These are phyloP conservation scores for Chimonanthus praecox DNA, from an alignment of 164 flowering plant species.

Conservation along the genomic window DNA sequence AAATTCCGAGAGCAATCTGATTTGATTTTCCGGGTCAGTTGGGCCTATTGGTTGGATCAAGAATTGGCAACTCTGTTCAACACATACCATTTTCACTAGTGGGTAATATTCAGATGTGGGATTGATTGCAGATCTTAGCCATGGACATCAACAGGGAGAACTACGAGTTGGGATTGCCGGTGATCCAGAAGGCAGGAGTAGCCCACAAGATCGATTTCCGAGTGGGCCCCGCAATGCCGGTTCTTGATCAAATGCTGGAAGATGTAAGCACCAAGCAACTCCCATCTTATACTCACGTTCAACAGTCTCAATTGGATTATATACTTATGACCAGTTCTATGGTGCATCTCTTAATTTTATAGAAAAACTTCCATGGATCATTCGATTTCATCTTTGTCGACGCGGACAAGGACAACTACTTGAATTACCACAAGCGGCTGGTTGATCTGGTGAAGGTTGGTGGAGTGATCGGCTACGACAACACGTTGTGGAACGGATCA, in stretches of 20 bases:
- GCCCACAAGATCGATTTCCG: slow-evolving; percentile 96
- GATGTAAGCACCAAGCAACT: slow-evolving; percentile 43
- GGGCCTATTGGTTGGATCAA: no score
- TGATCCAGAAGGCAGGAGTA: slow-evolving; percentile 84
- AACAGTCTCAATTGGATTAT: not conserved
- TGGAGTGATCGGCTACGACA: slow-evolving; percentile 93
- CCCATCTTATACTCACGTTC: not conserved
- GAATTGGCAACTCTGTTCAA: no score
- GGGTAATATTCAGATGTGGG: not conserved
- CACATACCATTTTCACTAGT: no score
- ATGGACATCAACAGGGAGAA: slow-evolving; percentile 92
- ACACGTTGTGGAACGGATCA: slow-evolving; percentile 97
- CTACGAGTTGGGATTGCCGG: slow-evolving; percentile 79
- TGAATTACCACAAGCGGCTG: slow-evolving; percentile 90
- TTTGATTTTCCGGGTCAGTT: no score
- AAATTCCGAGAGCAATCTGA: no score
- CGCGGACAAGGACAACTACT: slow-evolving; percentile 94
- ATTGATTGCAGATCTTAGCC: slow-evolving; percentile 61
- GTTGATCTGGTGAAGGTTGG: slow-evolving; percentile 87
- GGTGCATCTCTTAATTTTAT: slow-evolving; percentile 7
- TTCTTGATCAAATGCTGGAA: slow-evolving; percentile 68
- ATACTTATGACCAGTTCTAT: not conserved
- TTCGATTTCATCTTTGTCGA: slow-evolving; percentile 94
- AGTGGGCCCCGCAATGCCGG: slow-evolving; percentile 94
- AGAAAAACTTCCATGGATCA: slow-evolving; percentile 71